Base-by-base conservation (phyloP, 768 basidiomycete species). In the Mycena galericulata region DNA sequence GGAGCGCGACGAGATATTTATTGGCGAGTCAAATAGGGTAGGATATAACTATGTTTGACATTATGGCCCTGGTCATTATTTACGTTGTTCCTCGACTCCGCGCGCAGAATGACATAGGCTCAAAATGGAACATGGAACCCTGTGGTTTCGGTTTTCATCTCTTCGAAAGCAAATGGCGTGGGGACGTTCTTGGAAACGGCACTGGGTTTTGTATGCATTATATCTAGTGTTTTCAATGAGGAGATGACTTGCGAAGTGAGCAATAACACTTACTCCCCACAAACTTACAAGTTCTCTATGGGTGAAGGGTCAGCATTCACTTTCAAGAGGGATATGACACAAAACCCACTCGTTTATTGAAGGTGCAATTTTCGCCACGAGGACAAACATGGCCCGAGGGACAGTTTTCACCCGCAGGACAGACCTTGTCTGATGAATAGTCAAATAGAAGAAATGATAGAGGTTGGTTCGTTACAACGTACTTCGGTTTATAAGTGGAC, bases 361-460 rank as follows among this genome's bases (percentile, higher is more conserved):
- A 80, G 10, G 50, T 2, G 68, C 83, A 84, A 57, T 74, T 79
- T 0, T 74, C 54, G 3, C 82, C 81, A 41, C 74, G 74, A 22
- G 83, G 82, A 53, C 83, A 84, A 45, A 58, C 58, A 68, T 84
- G 83, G 15, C 79, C 80, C 62, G 79, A 79, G 57, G 72, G 70
- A 58, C 82, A 83, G 17, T 68, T 56, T 1, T 78, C 76, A 4
- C 78, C 81, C 17, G 69, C 24, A n/a, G 64, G 64, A 41, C 64
- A 66, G 15, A 36, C n/a, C 27, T 66, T 68, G 57, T 56, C 10
- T 73, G 60, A 58, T 77, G 79, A 18, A 38, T 22, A 36, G 73
- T 68, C n/a, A 74, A 76, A 50, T 8, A 29, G 38, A 40, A 14
- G 36, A 26, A 9, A 27, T 6, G 34, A 36, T 36, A 36, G 41